Conservation (phyloP, 768 basidiomycete species). For the Wakefieldia striispora region DNA sequence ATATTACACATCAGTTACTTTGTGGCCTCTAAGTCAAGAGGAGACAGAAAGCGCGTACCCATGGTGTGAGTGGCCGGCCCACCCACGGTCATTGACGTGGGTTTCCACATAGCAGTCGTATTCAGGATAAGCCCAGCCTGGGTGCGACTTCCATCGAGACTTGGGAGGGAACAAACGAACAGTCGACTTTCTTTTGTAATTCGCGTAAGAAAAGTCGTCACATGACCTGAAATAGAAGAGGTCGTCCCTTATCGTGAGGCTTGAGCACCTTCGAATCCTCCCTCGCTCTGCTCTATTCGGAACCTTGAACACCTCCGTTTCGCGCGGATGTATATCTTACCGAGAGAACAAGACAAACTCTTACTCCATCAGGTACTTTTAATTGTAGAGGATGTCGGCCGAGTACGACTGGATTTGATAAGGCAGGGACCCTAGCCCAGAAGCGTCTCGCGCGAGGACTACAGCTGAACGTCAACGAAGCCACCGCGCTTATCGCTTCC, state of each 20-base stretch:
- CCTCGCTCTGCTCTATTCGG: neutral
- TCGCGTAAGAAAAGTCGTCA: slow-evolving; percentile 6
- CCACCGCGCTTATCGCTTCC: slow-evolving; percentile 85
- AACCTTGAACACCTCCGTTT: neutral
- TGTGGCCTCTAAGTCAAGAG: slow-evolving; percentile 9
- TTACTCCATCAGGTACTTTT: slow-evolving; percentile 61
- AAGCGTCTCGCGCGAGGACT: slow-evolving; percentile 93
- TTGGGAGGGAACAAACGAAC: too few relatives aligned
- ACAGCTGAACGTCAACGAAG: slow-evolving; percentile 83
- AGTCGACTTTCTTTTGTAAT: neutral
- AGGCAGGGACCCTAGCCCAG: slow-evolving; percentile 87
- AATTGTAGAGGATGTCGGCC: neutral
- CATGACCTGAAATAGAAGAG: slow-evolving; percentile 4
- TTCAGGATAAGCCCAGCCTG: too few relatives aligned
- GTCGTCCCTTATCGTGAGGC: slow-evolving; percentile 10
- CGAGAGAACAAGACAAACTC: slow-evolving; percentile 74
- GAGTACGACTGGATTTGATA: neutral
- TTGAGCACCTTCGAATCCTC: neutral
- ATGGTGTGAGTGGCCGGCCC: too few relatives aligned
- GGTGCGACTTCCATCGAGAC: too few relatives aligned
- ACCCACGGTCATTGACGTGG: too few relatives aligned
- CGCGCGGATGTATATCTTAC: slow-evolving; percentile 62
- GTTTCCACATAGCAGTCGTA: too few relatives aligned
- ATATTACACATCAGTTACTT: slow-evolving; percentile 5
- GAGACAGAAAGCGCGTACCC: neutral